A percentile compares a stretch with the other conserved stretches of the same genome.
These are phyloP conservation scores for Ganoderma meredithae DNA, from an alignment of 1,284 basidiomycete species.

Conservation along the genomic window DNA sequence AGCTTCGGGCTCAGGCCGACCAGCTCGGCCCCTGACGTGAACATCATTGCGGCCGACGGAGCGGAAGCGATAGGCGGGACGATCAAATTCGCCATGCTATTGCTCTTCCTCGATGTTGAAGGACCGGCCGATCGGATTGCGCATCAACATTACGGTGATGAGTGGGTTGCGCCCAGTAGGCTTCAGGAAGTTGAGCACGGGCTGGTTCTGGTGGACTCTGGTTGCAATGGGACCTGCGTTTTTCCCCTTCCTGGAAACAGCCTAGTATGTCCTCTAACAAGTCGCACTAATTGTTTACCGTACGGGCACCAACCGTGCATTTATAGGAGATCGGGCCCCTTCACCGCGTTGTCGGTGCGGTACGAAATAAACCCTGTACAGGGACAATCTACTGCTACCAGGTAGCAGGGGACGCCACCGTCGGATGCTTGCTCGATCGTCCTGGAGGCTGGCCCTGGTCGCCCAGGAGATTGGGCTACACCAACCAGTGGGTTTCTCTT, in stretches of 20 bases:
- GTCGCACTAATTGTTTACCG: conserved; percentile 23
- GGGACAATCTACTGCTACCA: conserved; percentile 58
- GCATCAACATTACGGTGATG: conserved; percentile 69
- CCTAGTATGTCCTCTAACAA: conserved; percentile 42
- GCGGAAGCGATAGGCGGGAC: conserved; percentile 53
- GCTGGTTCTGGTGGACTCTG: conserved; percentile 48
- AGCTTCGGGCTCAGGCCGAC: conserved; percentile 53
- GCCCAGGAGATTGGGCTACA: conserved; percentile 71
- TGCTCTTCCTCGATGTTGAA: conserved; percentile 80
- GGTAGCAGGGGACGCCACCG: conserved; percentile 75
- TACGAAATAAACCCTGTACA: conserved; percentile 36
- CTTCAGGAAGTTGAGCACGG: conserved; percentile 12
- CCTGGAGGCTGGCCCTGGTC: conserved; percentile 60
- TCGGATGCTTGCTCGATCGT: conserved; percentile 55
- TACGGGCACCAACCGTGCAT: conserved; percentile 1
- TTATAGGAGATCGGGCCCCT: conserved; percentile 46
- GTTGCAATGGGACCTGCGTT: conserved; percentile 67
- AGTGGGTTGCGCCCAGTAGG: conserved; percentile 14
- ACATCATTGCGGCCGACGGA: conserved; percentile 61
- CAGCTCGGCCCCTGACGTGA: conserved; percentile 46
- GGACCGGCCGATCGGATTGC: conserved; percentile 65
- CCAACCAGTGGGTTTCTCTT: conserved; percentile 59
- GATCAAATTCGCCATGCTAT: conserved; percentile 70
- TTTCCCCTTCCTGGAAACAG: conserved; percentile 74
- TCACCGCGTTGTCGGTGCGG: not conserved